Percentiles rank a stretch among this genome's conserved stretches.
These are phyloP conservation scores for Potentilla sterilis DNA, from an alignment of 306 rosid genomes.

Conservation along the genomic window DNA sequence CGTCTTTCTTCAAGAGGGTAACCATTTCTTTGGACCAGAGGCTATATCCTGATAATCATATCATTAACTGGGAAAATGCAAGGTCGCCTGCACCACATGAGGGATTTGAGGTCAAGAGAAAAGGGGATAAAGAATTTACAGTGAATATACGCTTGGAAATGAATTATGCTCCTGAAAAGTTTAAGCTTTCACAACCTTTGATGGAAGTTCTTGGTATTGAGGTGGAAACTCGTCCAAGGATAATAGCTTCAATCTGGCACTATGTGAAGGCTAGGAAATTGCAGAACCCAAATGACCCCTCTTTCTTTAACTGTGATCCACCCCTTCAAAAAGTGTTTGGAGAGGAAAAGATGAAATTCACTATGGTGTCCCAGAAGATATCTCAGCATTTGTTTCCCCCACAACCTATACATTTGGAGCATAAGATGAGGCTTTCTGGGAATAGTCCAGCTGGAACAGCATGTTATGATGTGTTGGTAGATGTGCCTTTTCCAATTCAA, in stretches of 20 bases:
- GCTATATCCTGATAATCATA: conserved; percentile 76
- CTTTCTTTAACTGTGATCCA: conserved; percentile 77
- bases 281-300: conserved; percentile 83
- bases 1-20: conserved; percentile 88
- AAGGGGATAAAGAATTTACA: conserved; percentile 86
- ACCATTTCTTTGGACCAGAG: conserved; percentile 93
- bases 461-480: conserved; percentile 93
- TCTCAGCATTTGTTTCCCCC: conserved; percentile 91
- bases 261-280: conserved; percentile 97
- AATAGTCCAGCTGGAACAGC: conserved; percentile 84
- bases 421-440: conserved; percentile 87
- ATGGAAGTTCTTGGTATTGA: conserved; percentile 98
- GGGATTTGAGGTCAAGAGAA: conserved; percentile 97
- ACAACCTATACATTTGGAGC: conserved; percentile 87
- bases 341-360: conserved; percentile 91
- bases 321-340: conserved; percentile 95
- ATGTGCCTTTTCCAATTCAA: conserved; percentile 91
- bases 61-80: conserved; percentile 83
- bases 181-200: conserved; percentile 83
- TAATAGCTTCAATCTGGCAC: conserved; percentile 97
- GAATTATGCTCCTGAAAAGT: conserved; percentile 92
- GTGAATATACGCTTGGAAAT: conserved; percentile 78
- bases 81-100: conserved; percentile 87
- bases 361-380: conserved; percentile 86
- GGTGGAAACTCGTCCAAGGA: conserved; percentile 96